phyloP scores from a whole-genome alignment of 352 stramenopile species.

The Pythium scleroteichum region DNA sequence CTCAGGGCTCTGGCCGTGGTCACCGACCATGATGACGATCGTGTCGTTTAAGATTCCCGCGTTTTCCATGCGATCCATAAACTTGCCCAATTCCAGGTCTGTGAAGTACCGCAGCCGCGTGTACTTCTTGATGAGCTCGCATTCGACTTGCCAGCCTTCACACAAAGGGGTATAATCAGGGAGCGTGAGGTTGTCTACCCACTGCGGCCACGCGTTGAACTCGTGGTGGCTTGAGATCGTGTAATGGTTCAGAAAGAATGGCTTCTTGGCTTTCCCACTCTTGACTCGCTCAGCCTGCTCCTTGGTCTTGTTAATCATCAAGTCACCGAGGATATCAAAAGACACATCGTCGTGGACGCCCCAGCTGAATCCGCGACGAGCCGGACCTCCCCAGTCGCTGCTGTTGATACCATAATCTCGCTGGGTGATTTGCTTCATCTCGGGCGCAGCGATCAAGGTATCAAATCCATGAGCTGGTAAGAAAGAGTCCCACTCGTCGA shows the following conservation, averaged over 20 bases:
- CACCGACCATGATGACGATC: slow-evolving; percentile 47
- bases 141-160: slow-evolving; percentile 29
- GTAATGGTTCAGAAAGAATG: slow-evolving; percentile 57
- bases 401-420: slow-evolving; percentile 33
- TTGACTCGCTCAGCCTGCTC: slow-evolving; percentile 33
- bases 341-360: slow-evolving; percentile 57
- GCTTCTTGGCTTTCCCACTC: slow-evolving; percentile 32
- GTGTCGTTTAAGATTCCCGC: slow-evolving; percentile 48
- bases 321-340: slow-evolving; percentile 45
- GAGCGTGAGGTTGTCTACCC: slow-evolving; percentile 35
- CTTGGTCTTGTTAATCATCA: slow-evolving; percentile 49
- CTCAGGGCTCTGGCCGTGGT: slow-evolving; percentile 49
- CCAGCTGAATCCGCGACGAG: slow-evolving; percentile 33
- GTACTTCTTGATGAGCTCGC: slow-evolving; percentile 37
- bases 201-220: slow-evolving; percentile 38
- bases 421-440: slow-evolving; percentile 44
- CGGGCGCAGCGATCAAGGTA: slow-evolving; percentile 35
- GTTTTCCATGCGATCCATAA: slow-evolving; percentile 43
- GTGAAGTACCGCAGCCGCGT: slow-evolving; percentile 50
- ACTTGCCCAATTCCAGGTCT: slow-evolving; percentile 46
- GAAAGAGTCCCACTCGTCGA: slow-evolving; percentile 55
- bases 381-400: slow-evolving; percentile 35
- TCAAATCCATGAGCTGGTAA: slow-evolving; percentile 55
- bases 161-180: slow-evolving; percentile 45
- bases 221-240: slow-evolving; percentile 59